Percentiles rank a stretch among this genome's conserved stretches.
These are phyloP conservation scores for Nectriaceae sp. DNA, from an alignment of 2,329 filamentous ascomycete species.

Conservation along the genomic window DNA sequence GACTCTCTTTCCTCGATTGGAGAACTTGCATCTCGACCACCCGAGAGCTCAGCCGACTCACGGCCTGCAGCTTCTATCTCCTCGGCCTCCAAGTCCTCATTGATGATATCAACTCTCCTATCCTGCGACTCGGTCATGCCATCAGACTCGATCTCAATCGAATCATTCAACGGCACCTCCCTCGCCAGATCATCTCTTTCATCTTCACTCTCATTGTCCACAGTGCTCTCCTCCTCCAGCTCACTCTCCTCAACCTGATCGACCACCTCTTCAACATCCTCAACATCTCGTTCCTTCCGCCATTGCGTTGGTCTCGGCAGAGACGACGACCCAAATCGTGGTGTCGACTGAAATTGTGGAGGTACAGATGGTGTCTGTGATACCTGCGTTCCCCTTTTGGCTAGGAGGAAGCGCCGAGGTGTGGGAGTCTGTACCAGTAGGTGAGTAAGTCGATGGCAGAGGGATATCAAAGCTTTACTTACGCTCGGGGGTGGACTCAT, in stretches of 20 bases:
- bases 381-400: conserved; percentile 34
- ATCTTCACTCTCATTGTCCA: conserved; percentile 4
- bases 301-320: conserved; percentile 30
- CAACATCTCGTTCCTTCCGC: conserved; percentile 28
- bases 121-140: conserved; percentile 17
- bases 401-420: conserved; percentile 40
- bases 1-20: conserved; percentile 19
- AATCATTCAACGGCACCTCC: conserved; percentile 20
- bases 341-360: conserved; percentile 40
- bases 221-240: conserved; percentile 2
- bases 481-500: conserved; percentile 32
- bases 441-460: not conserved
- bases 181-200: conserved; percentile 7
- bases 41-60: conserved; percentile 8
- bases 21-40: conserved; percentile 5
- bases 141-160: conserved; percentile 33
- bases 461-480: conserved; percentile 2
- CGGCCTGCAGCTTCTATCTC: conserved; percentile 5
- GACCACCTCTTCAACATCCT: conserved; percentile 36
- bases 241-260: conserved; percentile 14
- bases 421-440: conserved; percentile 37
- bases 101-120: conserved; percentile 3
- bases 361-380: conserved; percentile 34
- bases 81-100: conserved; percentile 5
- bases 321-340: conserved; percentile 40